These are phyloP conservation scores for Gyrodon lividus DNA, from an alignment of 768 basidiomycete genomes.

Conservation along the genomic window DNA sequence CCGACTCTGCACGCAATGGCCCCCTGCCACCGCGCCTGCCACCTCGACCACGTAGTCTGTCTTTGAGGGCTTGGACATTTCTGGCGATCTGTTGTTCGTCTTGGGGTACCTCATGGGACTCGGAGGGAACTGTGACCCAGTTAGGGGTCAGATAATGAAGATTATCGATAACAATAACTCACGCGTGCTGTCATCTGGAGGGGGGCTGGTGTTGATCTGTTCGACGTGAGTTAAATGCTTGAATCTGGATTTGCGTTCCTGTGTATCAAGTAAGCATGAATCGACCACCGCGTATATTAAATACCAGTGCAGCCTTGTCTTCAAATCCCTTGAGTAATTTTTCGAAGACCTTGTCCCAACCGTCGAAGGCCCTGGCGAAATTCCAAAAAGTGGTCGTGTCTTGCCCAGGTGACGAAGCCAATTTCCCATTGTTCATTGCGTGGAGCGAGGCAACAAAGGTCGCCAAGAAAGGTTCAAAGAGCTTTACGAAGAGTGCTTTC, in stretches of 20 bases:
- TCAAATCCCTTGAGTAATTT: slow-evolving; percentile 72
- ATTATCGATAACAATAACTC: slow-evolving; percentile 14
- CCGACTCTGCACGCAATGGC: slow-evolving; percentile 46
- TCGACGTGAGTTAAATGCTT: slow-evolving; percentile 38
- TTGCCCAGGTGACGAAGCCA: slow-evolving; percentile 29
- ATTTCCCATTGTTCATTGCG: slow-evolving; percentile 49
- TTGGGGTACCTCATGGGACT: slow-evolving; percentile 49
- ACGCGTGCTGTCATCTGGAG: slow-evolving; percentile 65
- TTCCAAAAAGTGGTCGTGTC: slow-evolving; percentile 54
- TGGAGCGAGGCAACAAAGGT: slow-evolving; percentile 84
- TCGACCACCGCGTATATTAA: slow-evolving; percentile 7
- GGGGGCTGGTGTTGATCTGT: slow-evolving; percentile 41
- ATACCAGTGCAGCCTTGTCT: slow-evolving; percentile 68
- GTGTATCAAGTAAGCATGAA: slow-evolving; percentile 2
- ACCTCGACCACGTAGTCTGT: slow-evolving; percentile 73
- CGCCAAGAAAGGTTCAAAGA: slow-evolving; percentile 81
- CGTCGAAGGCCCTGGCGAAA: slow-evolving; percentile 66
- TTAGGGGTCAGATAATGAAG: background rate
- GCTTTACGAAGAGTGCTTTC: slow-evolving; percentile 81
- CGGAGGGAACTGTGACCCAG: slow-evolving; percentile 41
- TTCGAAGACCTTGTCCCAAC: slow-evolving; percentile 83
- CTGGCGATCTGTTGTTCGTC: slow-evolving; percentile 91
- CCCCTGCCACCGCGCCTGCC: slow-evolving; percentile 55
- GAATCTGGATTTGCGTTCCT: slow-evolving; percentile 76
- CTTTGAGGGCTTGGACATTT: slow-evolving; percentile 89